Evolutionary conservation across 176 grass and related monocot genomes (phyloP).

Genomic region (Musa troglodytarum): DNA sequence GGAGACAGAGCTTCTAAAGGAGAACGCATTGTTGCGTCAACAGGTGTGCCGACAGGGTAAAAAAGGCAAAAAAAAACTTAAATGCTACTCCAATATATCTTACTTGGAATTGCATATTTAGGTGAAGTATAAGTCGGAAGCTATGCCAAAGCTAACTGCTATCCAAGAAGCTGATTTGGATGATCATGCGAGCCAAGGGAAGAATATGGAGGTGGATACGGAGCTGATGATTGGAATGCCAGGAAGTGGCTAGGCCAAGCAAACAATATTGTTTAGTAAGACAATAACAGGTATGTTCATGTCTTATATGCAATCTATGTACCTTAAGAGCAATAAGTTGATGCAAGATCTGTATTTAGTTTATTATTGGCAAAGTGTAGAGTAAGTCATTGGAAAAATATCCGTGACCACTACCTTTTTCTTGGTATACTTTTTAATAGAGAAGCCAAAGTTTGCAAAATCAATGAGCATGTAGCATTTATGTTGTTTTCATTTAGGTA

Average conservation of each 20-base stretch:
- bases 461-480: too few relatives aligned
- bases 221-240: conserved; percentile 53
- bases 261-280: neutral
- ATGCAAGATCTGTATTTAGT: conserved; percentile 3
- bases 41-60: conserved; percentile 20
- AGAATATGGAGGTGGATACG: conserved; percentile 52
- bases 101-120: neutral
- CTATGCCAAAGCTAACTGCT: conserved; percentile 26
- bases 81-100: neutral
- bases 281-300: neutral
- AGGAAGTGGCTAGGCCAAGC: conserved; percentile 12
- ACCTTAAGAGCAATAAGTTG: neutral
- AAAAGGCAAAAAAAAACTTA: neutral
- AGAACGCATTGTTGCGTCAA: conserved; percentile 45
- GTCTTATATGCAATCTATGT: neutral
- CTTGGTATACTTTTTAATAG: neutral
- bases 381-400: neutral
- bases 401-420: too few relatives aligned
- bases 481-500: too few relatives aligned
- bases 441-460: neutral
- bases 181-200: neutral
- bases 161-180: neutral
- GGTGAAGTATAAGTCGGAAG: conserved; percentile 22
- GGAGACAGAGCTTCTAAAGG: conserved; percentile 46
- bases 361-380: neutral